Evolutionary conservation across 306 rosid genomes (phyloP).

Genomic region (Boehmeria nivea): DNA sequence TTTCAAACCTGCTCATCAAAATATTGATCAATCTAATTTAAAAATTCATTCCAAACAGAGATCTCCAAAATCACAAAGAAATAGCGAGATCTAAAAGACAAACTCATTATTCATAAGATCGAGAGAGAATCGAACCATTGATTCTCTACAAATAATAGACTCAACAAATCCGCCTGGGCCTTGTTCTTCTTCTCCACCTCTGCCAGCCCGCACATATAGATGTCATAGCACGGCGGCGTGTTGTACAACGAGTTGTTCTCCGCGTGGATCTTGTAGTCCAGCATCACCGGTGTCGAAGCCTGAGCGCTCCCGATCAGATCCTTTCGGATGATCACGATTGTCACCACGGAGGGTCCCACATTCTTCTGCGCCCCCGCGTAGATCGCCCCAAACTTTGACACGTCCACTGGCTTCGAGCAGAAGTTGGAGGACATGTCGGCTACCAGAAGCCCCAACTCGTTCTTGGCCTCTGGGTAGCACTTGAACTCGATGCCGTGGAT

Average conservation of each 20-base stretch:
- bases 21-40: too few species aligned
- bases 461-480: slow-evolving; percentile 56
- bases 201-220: slow-evolving; percentile 81
- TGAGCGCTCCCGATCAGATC: slow-evolving; percentile 83
- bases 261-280: slow-evolving; percentile 79
- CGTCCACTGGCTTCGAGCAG: slow-evolving; percentile 90
- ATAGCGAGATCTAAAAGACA: too few species aligned
- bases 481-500: slow-evolving; percentile 95
- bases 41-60: too few species aligned
- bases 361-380: slow-evolving; percentile 98
- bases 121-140: too few species aligned
- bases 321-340: slow-evolving; percentile 70
- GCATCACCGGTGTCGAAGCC: slow-evolving; percentile 67
- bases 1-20: too few species aligned
- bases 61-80: too few species aligned
- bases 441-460: slow-evolving; percentile 38
- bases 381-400: slow-evolving; percentile 71
- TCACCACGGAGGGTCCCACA: slow-evolving; percentile 94
- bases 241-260: slow-evolving; percentile 83
- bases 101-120: too few species aligned
- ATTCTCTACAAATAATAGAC: too few species aligned
- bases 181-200: slow-evolving; percentile 89
- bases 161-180: slow-evolving; percentile 78
- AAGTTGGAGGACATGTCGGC: slow-evolving; percentile 98
- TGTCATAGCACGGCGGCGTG: slow-evolving; percentile 86